A percentile compares a stretch with the other conserved stretches of the same genome.
These are phyloP conservation scores for Lathyrus aphaca DNA, from an alignment of 306 rosid genomes.

Conservation along the genomic window DNA sequence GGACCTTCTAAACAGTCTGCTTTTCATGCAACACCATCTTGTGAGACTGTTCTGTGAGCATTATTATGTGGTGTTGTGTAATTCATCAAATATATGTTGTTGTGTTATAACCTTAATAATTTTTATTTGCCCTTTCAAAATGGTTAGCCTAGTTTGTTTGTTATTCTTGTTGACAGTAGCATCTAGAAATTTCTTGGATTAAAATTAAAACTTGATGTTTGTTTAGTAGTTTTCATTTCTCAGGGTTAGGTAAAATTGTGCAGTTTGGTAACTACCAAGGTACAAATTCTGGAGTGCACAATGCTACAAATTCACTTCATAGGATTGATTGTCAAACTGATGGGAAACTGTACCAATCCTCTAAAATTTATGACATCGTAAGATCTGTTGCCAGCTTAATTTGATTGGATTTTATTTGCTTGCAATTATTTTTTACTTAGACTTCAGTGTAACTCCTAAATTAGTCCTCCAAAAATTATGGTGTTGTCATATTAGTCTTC, in stretches of 20 bases:
- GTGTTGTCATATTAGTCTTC: background rate
- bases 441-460: background rate
- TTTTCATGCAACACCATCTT: slow-evolving; percentile 81
- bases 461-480: background rate
- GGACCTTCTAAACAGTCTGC: slow-evolving; percentile 97
- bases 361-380: too few species aligned
- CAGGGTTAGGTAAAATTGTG: slow-evolving; percentile 49
- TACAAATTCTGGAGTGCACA: too few species aligned
- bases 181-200: slow-evolving; percentile 51
- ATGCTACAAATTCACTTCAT: too few species aligned
- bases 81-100: slow-evolving; percentile 40
- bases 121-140: slow-evolving; percentile 24
- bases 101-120: slow-evolving; percentile 56
- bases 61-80: slow-evolving; percentile 60
- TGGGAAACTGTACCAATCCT: too few species aligned
- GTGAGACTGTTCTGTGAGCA: slow-evolving; percentile 48
- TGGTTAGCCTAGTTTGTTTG: slow-evolving; percentile 52
- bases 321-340: too few species aligned
- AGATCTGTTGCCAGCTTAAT: too few species aligned
- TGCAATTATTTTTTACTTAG: too few species aligned
- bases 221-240: slow-evolving; percentile 42
- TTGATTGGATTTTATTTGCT: too few species aligned
- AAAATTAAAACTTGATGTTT: slow-evolving; percentile 40
- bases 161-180: slow-evolving; percentile 56
- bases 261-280: slow-evolving; percentile 44